Percentiles rank a stretch among this genome's conserved stretches.
Conservation (phyloP, 805 yeast genomes). For the Wickerhamia fluorescens region DNA sequence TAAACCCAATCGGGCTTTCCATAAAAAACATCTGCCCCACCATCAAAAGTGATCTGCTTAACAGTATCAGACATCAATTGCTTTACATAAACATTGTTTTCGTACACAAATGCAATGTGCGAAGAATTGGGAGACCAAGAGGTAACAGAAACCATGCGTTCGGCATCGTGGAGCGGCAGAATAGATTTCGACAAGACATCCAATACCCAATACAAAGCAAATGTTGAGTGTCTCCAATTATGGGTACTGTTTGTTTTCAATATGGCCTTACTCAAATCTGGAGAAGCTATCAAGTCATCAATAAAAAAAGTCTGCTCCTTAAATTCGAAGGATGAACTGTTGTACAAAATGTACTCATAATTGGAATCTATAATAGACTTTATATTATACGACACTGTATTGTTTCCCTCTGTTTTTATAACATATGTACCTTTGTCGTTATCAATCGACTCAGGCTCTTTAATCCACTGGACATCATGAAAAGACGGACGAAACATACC, state of each 20-base stretch:
- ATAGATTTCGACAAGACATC: slow-evolving; percentile 15
- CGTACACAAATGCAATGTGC: slow-evolving; percentile 47
- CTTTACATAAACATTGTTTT: slow-evolving; percentile 49
- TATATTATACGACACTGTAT: slow-evolving; percentile 44
- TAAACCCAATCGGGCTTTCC: slow-evolving; percentile 82
- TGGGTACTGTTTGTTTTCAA: slow-evolving; percentile 55
- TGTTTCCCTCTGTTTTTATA: slow-evolving; percentile 28
- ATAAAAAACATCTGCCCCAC: slow-evolving; percentile 45
- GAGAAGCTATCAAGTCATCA: slow-evolving; percentile 55
- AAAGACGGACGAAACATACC: slow-evolving; percentile 48
- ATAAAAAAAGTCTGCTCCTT: slow-evolving; percentile 38
- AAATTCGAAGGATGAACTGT: slow-evolving; percentile 40
- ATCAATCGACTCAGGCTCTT: slow-evolving; percentile 37
- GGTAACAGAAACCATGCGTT: slow-evolving; percentile 40
- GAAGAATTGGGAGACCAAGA: slow-evolving; percentile 58
- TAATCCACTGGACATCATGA: slow-evolving; percentile 67
- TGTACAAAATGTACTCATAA: slow-evolving; percentile 41
- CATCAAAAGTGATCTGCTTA: slow-evolving; percentile 43
- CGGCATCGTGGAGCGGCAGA: slow-evolving; percentile 7
- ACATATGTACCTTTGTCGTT: slow-evolving; percentile 67
- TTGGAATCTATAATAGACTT: slow-evolving; percentile 42
- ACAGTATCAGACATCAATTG: slow-evolving; percentile 18
- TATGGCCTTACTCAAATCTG: slow-evolving; percentile 53
- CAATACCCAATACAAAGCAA: slow-evolving; percentile 37
- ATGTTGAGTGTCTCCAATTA: slow-evolving; percentile 50